Conservation (phyloP, 208 protist species). For the Strigomonas culicis region DNA sequence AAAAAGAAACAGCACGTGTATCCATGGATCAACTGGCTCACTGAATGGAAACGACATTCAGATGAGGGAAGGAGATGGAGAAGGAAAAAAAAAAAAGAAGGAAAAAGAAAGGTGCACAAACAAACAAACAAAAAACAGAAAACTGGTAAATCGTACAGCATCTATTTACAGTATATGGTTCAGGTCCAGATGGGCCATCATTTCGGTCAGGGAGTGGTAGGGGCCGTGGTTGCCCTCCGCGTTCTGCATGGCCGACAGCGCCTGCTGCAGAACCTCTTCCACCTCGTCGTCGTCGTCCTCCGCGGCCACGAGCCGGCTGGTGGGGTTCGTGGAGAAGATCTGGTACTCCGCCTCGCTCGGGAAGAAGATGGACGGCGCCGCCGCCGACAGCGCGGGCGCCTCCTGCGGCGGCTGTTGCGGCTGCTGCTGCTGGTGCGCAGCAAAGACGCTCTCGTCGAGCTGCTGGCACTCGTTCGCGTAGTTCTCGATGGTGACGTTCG, state of each 20-base stretch:
- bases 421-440: not conserved
- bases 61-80: not conserved
- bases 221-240: slow-evolving; percentile 1
- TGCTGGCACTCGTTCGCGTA: slow-evolving; percentile 8
- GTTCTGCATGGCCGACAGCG: not conserved
- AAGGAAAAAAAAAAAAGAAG: slow-evolving; percentile 16
- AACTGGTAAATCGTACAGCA: slow-evolving; percentile 7
- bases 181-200: slow-evolving; percentile 1
- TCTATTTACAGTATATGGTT: not conserved
- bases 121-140: slow-evolving; percentile 18
- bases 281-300: not conserved
- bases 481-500: slow-evolving; percentile 26
- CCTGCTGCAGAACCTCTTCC: not conserved
- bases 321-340: not conserved
- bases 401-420: not conserved
- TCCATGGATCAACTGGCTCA: not conserved
- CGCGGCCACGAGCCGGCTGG: too few species aligned
- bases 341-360: not conserved
- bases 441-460: not conserved
- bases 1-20: not conserved
- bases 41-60: not conserved
- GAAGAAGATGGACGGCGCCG: not conserved
- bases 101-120: slow-evolving; percentile 13
- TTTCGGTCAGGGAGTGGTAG: not conserved
- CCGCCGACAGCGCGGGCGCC: not conserved